Evolutionary conservation across 768 basidiomycete species (phyloP).

Genomic region (Peribolospora baueri): DNA sequence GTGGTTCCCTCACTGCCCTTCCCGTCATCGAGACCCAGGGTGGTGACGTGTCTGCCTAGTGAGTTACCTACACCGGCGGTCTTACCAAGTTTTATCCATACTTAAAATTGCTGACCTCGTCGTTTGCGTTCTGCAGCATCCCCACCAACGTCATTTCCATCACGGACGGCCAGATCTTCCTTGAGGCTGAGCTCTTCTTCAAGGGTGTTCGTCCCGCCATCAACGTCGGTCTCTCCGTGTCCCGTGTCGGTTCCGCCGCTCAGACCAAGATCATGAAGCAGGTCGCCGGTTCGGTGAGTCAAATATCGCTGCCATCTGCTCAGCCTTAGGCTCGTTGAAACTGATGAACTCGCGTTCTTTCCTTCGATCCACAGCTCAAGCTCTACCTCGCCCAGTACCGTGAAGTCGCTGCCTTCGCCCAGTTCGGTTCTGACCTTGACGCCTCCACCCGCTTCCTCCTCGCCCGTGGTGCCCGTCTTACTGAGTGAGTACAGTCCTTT

Average conservation of each 20-base stretch:
- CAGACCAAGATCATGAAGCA: conserved; percentile 99
- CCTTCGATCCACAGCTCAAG: conserved; percentile 31
- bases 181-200: conserved; percentile 99
- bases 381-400: conserved; percentile 99
- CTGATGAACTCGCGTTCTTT: no score
- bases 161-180: conserved; percentile 77
- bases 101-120: no score
- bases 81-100: no score
- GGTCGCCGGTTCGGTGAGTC: conserved; percentile 62
- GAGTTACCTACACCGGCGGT: conserved; percentile 35
- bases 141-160: conserved; percentile 84
- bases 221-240: conserved; percentile 99
- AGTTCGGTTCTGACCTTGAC: conserved; percentile 99
- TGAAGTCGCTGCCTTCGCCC: conserved; percentile 98
- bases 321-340: no score
- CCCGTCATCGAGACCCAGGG: conserved; percentile 99
- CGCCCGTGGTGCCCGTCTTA: conserved; percentile 86
- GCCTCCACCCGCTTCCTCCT: conserved; percentile 97
- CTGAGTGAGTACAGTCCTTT: conserved; percentile 51
- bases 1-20: conserved; percentile 91
- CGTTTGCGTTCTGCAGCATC: conserved; percentile 12
- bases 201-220: conserved; percentile 99
- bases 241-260: conserved; percentile 98
- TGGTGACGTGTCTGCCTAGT: conserved; percentile 98
- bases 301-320: not conserved